These are phyloP conservation scores for Vickermania spadyakhi DNA, from an alignment of 208 protist genomes.

Conservation along the genomic window DNA sequence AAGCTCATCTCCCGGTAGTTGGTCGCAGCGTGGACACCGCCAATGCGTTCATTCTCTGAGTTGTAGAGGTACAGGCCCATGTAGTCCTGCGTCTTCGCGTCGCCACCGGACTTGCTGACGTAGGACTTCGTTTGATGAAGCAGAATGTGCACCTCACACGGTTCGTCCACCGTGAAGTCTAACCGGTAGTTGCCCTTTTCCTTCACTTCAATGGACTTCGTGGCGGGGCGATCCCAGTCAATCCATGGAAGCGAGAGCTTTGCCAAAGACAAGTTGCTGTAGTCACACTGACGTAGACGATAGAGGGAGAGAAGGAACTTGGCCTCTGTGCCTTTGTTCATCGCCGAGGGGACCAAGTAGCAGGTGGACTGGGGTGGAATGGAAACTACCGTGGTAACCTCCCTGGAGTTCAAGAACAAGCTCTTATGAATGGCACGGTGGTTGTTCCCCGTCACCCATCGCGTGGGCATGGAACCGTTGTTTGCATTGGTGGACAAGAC, in stretches of 20 bases:
- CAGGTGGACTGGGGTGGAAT: conserved; percentile 47
- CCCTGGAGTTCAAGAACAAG: conserved; percentile 75
- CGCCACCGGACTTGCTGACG: conserved; percentile 21
- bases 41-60: conserved; percentile 36
- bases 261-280: conserved; percentile 24
- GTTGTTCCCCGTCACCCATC: conserved; percentile 60
- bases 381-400: conserved; percentile 43
- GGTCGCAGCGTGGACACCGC: conserved; percentile 54
- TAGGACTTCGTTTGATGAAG: conserved; percentile 52
- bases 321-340: conserved; percentile 36
- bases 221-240: conserved; percentile 27
- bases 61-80: conserved; percentile 83
- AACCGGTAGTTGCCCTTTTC: conserved; percentile 54
- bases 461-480: conserved; percentile 31
- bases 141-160: conserved; percentile 58
- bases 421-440: conserved; percentile 49
- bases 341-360: conserved; percentile 63
- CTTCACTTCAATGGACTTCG: conserved; percentile 17
- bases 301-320: conserved; percentile 41
- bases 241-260: conserved; percentile 28
- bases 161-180: conserved; percentile 71
- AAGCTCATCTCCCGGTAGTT: conserved; percentile 82
- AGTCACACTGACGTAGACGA: conserved; percentile 30
- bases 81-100: conserved; percentile 72
- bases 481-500: conserved; percentile 25